These are phyloP conservation scores for Aaosphaeria pasadenensis DNA, from an alignment of 2,329 filamentous ascomycete species.

Conservation along the genomic window DNA sequence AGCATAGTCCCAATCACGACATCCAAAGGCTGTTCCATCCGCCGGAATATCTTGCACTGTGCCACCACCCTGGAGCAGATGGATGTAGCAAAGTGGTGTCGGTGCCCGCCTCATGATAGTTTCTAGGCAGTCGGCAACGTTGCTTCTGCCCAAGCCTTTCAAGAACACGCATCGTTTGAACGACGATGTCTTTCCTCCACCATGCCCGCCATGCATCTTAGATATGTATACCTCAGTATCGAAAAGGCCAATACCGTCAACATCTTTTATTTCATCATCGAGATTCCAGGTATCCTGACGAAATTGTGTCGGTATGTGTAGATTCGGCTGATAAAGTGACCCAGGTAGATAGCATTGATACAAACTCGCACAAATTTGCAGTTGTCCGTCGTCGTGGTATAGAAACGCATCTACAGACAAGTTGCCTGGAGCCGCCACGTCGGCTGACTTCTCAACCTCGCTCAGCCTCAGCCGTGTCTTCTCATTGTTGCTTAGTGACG, in stretches of 20 bases:
- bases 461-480: slow-evolving; percentile 39
- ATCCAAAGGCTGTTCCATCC: slow-evolving; percentile 58
- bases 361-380: slow-evolving; percentile 54
- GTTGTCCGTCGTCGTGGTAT: slow-evolving; percentile 45
- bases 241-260: slow-evolving; percentile 54
- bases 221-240: slow-evolving; percentile 61
- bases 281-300: neutral
- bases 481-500: slow-evolving; percentile 29
- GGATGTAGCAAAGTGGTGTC: slow-evolving; percentile 57
- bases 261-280: slow-evolving; percentile 3
- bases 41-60: slow-evolving; percentile 45
- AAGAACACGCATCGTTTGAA: slow-evolving; percentile 66
- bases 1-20: slow-evolving; percentile 62
- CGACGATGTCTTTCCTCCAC: slow-evolving; percentile 57
- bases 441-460: slow-evolving; percentile 10
- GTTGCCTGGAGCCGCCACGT: slow-evolving; percentile 8
- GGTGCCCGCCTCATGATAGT: slow-evolving; percentile 49
- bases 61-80: slow-evolving; percentile 61
- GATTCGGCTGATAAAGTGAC: neutral
- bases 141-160: slow-evolving; percentile 41
- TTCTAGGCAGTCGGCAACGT: slow-evolving; percentile 40
- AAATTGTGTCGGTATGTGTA: neutral
- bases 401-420: slow-evolving; percentile 57
- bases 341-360: slow-evolving; percentile 32
- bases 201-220: slow-evolving; percentile 58